phyloP scores from a whole-genome alignment of 208 protist genomes.

The Leishmania braziliensis region DNA sequence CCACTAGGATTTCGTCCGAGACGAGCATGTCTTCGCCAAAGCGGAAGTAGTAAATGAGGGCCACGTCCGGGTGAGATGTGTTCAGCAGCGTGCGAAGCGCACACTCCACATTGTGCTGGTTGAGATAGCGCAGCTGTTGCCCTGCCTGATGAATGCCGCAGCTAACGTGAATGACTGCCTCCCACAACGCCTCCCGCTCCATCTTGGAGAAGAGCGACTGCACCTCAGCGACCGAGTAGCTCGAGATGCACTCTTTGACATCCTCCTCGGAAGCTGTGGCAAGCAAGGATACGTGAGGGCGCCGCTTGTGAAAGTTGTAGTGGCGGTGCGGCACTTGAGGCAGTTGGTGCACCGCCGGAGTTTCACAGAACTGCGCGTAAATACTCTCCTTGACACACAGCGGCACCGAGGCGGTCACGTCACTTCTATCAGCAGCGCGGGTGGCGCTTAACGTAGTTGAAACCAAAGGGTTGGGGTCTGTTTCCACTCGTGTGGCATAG shows the following conservation, averaged over 20 bases:
- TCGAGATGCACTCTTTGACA: slow-evolving; percentile 27
- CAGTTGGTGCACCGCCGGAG: slow-evolving; percentile 30
- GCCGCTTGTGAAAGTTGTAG: slow-evolving; percentile 52
- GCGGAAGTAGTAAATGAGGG: slow-evolving; percentile 60
- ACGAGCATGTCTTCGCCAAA: slow-evolving; percentile 67
- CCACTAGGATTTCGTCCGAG: slow-evolving; percentile 62
- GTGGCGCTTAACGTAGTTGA: neutral
- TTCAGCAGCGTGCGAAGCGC: slow-evolving; percentile 57
- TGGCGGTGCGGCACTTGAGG: slow-evolving; percentile 69
- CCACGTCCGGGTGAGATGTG: slow-evolving; percentile 35
- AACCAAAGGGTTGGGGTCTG: neutral
- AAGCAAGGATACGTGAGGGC: slow-evolving; percentile 40
- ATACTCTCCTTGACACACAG: slow-evolving; percentile 38
- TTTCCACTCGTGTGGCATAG: neutral
- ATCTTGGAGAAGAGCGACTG: slow-evolving; percentile 57
- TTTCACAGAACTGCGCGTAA: slow-evolving; percentile 24
- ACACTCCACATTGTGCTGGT: slow-evolving; percentile 54
- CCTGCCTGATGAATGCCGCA: slow-evolving; percentile 45
- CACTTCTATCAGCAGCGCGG: neutral
- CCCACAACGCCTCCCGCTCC: slow-evolving; percentile 59
- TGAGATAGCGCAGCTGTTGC: slow-evolving; percentile 49
- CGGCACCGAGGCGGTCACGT: neutral
- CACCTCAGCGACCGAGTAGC: slow-evolving; percentile 55
- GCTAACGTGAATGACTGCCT: slow-evolving; percentile 60
- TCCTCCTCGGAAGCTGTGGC: slow-evolving; percentile 40